Evolutionary conservation across 192 early-diverging fungal species (phyloP).

Genomic region (Entrophospora sp.): DNA sequence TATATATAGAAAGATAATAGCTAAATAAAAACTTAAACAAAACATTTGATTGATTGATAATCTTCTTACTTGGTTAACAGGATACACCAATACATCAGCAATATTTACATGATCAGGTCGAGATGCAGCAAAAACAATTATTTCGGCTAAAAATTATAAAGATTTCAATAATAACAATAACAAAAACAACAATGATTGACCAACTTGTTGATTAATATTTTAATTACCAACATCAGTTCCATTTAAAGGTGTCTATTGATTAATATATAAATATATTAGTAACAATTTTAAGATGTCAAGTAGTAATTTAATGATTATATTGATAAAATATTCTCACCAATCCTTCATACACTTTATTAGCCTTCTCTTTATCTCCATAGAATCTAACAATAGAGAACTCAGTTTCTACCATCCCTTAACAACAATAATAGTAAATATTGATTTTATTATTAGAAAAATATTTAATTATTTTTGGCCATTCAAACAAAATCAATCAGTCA

Average conservation of each 20-base stretch:
- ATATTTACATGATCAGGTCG: slow-evolving; percentile 68
- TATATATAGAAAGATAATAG: too few relatives aligned
- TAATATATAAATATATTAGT: neutral
- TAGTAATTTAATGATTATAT: neutral
- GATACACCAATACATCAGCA: slow-evolving; percentile 47
- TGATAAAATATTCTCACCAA: slow-evolving; percentile 17
- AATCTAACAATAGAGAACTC: slow-evolving; percentile 84
- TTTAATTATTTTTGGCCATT: too few relatives aligned
- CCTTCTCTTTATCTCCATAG: slow-evolving; percentile 52
- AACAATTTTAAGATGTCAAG: neutral
- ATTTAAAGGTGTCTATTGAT: slow-evolving; percentile 43
- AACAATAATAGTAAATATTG: too few relatives aligned
- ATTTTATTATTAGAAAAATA: too few relatives aligned
- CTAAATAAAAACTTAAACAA: too few relatives aligned
- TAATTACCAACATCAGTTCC: slow-evolving; percentile 60
- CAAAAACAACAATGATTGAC: slow-evolving; percentile 17
- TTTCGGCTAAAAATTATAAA: slow-evolving; percentile 59
- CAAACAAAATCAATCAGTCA: too few relatives aligned
- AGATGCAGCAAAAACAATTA: slow-evolving; percentile 71
- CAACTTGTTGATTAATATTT: neutral
- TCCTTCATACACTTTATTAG: slow-evolving; percentile 70
- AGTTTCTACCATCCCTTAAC: slow-evolving; percentile 68
- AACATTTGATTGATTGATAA: too few relatives aligned
- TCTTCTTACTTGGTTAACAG: slow-evolving; percentile 24
- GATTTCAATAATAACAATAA: too few relatives aligned